A percentile compares a stretch with the other conserved stretches of the same genome.
These are phyloP conservation scores for Polytolypa hystricis DNA, from an alignment of 2,329 filamentous ascomycete genomes.

Conservation along the genomic window DNA sequence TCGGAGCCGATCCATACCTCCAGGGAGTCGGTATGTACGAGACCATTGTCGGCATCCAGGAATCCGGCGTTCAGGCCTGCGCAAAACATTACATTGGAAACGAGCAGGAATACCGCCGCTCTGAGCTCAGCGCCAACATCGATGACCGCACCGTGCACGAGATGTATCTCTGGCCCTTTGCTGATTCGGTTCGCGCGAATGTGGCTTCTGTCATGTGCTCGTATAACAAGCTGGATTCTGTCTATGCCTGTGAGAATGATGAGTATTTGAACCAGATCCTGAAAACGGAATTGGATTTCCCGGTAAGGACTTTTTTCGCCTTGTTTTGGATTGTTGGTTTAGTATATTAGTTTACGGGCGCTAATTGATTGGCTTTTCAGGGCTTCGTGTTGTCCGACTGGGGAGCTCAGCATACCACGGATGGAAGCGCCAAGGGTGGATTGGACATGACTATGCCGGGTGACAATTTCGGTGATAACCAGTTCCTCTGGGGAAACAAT, in stretches of 20 bases:
- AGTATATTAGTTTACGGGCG: not conserved
- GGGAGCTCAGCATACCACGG: constrained; percentile 33
- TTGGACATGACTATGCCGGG: constrained; percentile 37
- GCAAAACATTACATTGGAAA: constrained; percentile 45
- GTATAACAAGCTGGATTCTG: constrained; percentile 36
- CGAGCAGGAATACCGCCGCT: constrained; percentile 50
- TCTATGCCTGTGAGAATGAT: constrained; percentile 39
- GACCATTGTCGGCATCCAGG: constrained; percentile 30
- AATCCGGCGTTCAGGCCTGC: constrained; percentile 62
- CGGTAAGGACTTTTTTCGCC: no score
- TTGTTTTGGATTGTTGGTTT: no score
- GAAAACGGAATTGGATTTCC: constrained; percentile 41
- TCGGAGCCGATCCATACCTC: constrained; percentile 31
- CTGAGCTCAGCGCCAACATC: constrained; percentile 42
- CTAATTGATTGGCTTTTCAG: constrained; percentile 19
- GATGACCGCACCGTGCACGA: constrained; percentile 66
- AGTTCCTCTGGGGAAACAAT: constrained; percentile 14
- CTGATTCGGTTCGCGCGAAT: constrained; percentile 56
- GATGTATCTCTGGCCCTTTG: constrained; percentile 67
- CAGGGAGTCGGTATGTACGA: constrained; percentile 29
- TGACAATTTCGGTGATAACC: constrained; percentile 14
- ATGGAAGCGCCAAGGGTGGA: constrained; percentile 30
- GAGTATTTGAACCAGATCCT: constrained; percentile 34
- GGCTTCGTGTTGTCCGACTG: constrained; percentile 36
- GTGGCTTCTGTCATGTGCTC: constrained; percentile 42